These are phyloP conservation scores for Ramalina intermedia DNA, from an alignment of 495 filamentous ascomycete species.

Conservation along the genomic window DNA sequence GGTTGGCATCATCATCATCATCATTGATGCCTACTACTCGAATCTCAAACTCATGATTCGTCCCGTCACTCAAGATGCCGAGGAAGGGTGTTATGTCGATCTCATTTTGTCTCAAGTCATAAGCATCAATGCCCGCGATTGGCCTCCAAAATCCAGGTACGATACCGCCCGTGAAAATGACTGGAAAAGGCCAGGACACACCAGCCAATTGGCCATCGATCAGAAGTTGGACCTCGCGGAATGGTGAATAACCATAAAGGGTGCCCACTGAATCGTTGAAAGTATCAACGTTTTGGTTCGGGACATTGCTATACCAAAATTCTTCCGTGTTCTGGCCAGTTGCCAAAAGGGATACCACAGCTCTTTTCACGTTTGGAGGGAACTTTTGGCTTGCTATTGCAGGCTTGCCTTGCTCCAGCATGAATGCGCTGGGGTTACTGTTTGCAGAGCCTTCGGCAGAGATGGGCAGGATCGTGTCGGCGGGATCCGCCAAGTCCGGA, in stretches of 20 bases:
- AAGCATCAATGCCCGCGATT: constrained; percentile 72
- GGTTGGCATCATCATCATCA: constrained; percentile 33
- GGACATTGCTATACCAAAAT: constrained; percentile 82
- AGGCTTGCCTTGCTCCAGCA: constrained; percentile 43
- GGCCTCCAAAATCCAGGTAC: constrained; percentile 72
- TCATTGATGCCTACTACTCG: constrained; percentile 49
- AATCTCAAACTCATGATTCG: constrained; percentile 56
- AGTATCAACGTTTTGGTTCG: constrained; percentile 44
- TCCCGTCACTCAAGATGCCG: constrained; percentile 49
- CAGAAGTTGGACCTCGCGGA: constrained; percentile 67
- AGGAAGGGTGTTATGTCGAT: constrained; percentile 76
- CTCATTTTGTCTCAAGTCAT: constrained; percentile 67
- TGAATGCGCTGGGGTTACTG: constrained; percentile 51
- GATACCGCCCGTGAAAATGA: constrained; percentile 81
- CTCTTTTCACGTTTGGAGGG: constrained; percentile 48
- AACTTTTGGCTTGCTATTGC: constrained; percentile 41
- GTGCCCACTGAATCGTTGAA: constrained; percentile 42
- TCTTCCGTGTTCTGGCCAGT: constrained; percentile 70
- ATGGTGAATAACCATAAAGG: constrained; percentile 60
- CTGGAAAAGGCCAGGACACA: constrained; percentile 71
- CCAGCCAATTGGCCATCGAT: constrained; percentile 67
- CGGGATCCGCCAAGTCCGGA: constrained; percentile 28
- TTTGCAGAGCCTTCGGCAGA: constrained; percentile 41
- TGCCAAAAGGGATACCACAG: constrained; percentile 61
- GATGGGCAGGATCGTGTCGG: constrained; percentile 61